Evolutionary conservation across 257 asterid genomes (phyloP).

Genomic region (Jacaranda copaia): DNA sequence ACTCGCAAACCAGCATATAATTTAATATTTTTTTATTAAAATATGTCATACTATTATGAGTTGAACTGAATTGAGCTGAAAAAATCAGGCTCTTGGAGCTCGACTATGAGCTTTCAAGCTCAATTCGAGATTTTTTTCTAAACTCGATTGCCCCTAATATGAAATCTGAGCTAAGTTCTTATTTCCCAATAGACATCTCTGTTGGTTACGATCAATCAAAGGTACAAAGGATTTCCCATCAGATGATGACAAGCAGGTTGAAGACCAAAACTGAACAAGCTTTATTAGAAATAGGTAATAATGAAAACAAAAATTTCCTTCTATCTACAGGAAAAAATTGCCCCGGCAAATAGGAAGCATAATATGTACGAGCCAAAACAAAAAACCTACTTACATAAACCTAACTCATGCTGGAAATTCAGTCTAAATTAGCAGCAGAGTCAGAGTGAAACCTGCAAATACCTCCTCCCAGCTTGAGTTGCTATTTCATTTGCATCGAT

Average conservation of each 20-base stretch:
- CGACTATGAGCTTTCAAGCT: too few relatives aligned
- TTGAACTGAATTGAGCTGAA: too few relatives aligned
- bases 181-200: too few relatives aligned
- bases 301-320: slow-evolving; percentile 36
- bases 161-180: too few relatives aligned
- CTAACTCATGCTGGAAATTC: slow-evolving; percentile 21
- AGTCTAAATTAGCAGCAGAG: slow-evolving; percentile 27
- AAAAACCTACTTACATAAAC: slow-evolving; percentile 39
- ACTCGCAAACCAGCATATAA: too few relatives aligned
- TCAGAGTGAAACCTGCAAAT: slow-evolving; percentile 21
- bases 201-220: neutral
- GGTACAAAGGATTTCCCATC: neutral
- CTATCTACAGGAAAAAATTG: slow-evolving; percentile 58
- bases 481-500: slow-evolving; percentile 37
- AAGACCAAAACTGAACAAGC: slow-evolving; percentile 40
- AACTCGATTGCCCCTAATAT: too few relatives aligned
- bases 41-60: too few relatives aligned
- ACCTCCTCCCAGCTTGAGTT: slow-evolving; percentile 38
- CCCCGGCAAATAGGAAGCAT: slow-evolving; percentile 38
- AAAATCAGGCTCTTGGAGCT: too few relatives aligned
- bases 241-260: neutral
- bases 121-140: too few relatives aligned
- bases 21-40: too few relatives aligned
- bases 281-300: slow-evolving; percentile 34
- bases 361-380: slow-evolving; percentile 30